Percentiles rank a stretch among this genome's conserved stretches.
Conservation (phyloP, 1,284 basidiomycete genomes). For the Ceratobasidium theobromae region DNA sequence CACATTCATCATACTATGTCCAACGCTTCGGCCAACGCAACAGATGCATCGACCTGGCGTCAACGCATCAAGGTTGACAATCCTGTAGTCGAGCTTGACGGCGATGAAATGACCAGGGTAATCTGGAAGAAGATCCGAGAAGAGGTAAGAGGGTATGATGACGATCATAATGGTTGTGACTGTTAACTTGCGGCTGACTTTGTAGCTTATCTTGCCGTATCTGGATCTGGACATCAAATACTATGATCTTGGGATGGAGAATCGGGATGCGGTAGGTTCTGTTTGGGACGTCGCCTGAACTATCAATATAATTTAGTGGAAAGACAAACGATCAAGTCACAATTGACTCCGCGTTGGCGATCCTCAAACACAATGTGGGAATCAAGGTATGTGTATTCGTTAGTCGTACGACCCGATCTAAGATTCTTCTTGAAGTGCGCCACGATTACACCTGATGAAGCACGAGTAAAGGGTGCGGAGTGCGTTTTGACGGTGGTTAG, state of each 20-base stretch:
- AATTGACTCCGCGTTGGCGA: conserved; percentile 89
- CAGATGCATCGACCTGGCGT: conserved; percentile 25
- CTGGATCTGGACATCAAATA: conserved; percentile 97
- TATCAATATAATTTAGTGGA: conserved; percentile 17
- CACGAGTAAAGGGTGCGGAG: conserved; percentile 64
- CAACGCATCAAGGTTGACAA: conserved; percentile 75
- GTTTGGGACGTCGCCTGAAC: neutral
- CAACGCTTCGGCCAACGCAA: neutral
- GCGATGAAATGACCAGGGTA: conserved; percentile 96
- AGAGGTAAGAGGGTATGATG: conserved; percentile 59
- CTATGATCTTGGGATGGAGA: conserved; percentile 92
- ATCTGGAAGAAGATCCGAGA: conserved; percentile 99
- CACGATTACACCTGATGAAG: conserved; percentile 98
- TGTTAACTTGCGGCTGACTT: neutral
- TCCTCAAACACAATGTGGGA: conserved; percentile 85
- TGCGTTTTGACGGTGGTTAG: conserved; percentile 42
- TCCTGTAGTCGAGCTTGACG: conserved; percentile 95
- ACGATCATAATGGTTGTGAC: neutral
- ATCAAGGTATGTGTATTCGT: conserved; percentile 56
- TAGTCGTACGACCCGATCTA: neutral
- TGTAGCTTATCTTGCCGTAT: conserved; percentile 90
- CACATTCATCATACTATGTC: neutral
- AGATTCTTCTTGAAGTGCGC: conserved; percentile 65
- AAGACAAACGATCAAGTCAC: conserved; percentile 95
- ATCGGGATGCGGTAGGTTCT: conserved; percentile 75